Evolutionary conservation across 208 protist genomes (phyloP), one percentile per base, ranked within the genome.

Genomic region (Acanthamoeba sp.): DNA sequence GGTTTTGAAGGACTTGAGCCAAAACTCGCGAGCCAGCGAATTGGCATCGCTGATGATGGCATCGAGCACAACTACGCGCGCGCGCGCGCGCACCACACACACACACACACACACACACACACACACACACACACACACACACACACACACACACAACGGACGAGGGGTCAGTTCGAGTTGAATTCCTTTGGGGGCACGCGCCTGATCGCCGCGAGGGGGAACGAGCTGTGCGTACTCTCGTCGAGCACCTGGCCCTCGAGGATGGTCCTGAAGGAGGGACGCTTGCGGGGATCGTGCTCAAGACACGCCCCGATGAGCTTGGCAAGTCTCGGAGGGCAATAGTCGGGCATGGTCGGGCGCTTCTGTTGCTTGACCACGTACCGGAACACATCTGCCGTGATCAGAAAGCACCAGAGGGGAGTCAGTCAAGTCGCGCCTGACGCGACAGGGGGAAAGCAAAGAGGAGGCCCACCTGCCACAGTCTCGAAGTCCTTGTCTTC

Each of bases 241-340:
- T 93, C 71, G 29, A 93, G 90, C 45, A 84, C 69, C 27, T 80
- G 32, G 62, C 66, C 32, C 52, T 94, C 76, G 42, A 94, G 76
- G 38, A 94, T 78, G 12, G 52, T 32, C n/a, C 91, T 52, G 78
- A 94, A 94, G 18, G 93, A 91, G 32, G 93, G 93, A 3, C 93
- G 76, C 93, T 73, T 89, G 69, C 48, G 62, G 22, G 76, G 93
- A 24, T 94, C 84, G 73, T 50, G 45, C 18, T 94, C 48, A 14
- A 52, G 55, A 29, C 93, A 94, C 20, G 40, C 29, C 2, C 36
- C 22, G 36, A 94, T 94, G 32, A 94, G 78, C 52, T 89, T 89
- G 4, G 52, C 84, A 9, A 94, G 84, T 27, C 48, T 32, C 29
- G 64, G 38, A 3, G 93, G 93, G 62, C 93, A 94, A 29, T 66